phyloP scores from a whole-genome alignment of 306 rosid genomes.

The Leucaena leucocephala region DNA sequence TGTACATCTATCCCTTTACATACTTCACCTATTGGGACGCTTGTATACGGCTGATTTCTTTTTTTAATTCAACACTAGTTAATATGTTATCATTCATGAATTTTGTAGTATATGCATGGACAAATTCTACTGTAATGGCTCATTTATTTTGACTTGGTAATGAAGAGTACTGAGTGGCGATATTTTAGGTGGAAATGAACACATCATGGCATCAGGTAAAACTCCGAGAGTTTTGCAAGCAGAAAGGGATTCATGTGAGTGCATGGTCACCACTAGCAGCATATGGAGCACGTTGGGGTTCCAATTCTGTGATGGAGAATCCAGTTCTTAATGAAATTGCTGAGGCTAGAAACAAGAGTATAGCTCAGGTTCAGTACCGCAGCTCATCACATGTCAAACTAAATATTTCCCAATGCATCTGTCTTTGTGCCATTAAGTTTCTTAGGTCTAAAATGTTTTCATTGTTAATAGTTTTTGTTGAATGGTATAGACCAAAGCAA shows the following conservation, averaged over 20 bases:
- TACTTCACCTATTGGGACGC: too few relatives aligned
- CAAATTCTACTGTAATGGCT: neutral
- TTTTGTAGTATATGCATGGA: neutral
- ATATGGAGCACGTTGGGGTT: slow-evolving; percentile 25
- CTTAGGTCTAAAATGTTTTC: neutral
- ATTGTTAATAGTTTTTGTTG: neutral
- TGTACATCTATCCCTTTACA: too few relatives aligned
- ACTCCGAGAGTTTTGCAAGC: neutral
- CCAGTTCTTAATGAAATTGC: slow-evolving; percentile 48
- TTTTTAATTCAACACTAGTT: neutral
- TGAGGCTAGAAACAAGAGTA: slow-evolving; percentile 33
- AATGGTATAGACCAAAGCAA: neutral
- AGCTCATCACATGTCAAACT: neutral
- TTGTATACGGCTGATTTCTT: neutral
- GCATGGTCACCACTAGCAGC: slow-evolving; percentile 59
- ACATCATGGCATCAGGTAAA: slow-evolving; percentile 4
- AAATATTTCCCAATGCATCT: neutral
- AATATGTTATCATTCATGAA: neutral
- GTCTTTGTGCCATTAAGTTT: neutral
- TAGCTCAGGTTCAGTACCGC: slow-evolving; percentile 41
- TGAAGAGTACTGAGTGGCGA: neutral
- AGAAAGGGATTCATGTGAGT: slow-evolving; percentile 42
- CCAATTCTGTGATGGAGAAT: slow-evolving; percentile 40
- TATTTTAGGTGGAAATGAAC: slow-evolving; percentile 11
- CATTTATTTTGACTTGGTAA: neutral